A percentile compares a stretch with the other conserved stretches of the same genome.
These are phyloP conservation scores for Cladorrhinum samala DNA, from an alignment of 495 filamentous ascomycete genomes.

Conservation along the genomic window DNA sequence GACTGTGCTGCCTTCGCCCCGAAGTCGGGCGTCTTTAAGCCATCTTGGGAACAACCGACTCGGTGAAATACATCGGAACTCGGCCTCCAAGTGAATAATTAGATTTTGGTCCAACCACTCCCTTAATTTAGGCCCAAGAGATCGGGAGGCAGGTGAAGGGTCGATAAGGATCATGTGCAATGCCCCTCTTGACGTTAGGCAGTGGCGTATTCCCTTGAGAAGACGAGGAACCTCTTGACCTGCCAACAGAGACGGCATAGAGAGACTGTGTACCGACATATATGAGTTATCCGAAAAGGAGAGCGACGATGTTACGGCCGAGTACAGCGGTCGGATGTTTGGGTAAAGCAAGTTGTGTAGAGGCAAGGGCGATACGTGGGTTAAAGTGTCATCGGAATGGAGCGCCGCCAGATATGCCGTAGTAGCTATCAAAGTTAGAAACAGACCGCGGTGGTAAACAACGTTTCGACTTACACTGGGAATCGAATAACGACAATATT, in stretches of 20 bases:
- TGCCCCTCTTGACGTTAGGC: slow-evolving; percentile 30
- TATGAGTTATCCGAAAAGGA: slow-evolving; percentile 32
- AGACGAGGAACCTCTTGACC: slow-evolving; percentile 33
- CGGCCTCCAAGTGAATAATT: slow-evolving; percentile 37
- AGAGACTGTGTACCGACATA: slow-evolving; percentile 28
- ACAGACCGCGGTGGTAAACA: neutral
- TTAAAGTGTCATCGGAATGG: slow-evolving; percentile 22
- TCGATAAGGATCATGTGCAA: slow-evolving; percentile 44
- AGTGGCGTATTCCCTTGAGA: slow-evolving; percentile 34
- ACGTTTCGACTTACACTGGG: slow-evolving; percentile 29
- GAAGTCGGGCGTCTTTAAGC: slow-evolving; percentile 36
- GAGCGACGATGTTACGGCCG: slow-evolving; percentile 25
- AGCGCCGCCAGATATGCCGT: slow-evolving; percentile 38
- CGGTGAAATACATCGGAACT: slow-evolving; percentile 41
- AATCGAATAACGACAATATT: slow-evolving; percentile 40
- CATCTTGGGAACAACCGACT: slow-evolving; percentile 37
- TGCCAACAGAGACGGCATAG: slow-evolving; percentile 32
- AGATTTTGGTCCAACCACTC: slow-evolving; percentile 45
- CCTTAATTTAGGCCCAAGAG: slow-evolving; percentile 39
- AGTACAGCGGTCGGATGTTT: slow-evolving; percentile 31
- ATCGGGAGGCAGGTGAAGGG: slow-evolving; percentile 35
- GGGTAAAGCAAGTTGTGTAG: slow-evolving; percentile 31
- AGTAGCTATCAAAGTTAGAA: slow-evolving; percentile 30
- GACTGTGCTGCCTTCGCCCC: slow-evolving; percentile 27
- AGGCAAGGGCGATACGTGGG: slow-evolving; percentile 32